A percentile compares a stretch with the other conserved stretches of the same genome.
Conservation (phyloP, 768 basidiomycete genomes). For the Clathrus columnatus region DNA sequence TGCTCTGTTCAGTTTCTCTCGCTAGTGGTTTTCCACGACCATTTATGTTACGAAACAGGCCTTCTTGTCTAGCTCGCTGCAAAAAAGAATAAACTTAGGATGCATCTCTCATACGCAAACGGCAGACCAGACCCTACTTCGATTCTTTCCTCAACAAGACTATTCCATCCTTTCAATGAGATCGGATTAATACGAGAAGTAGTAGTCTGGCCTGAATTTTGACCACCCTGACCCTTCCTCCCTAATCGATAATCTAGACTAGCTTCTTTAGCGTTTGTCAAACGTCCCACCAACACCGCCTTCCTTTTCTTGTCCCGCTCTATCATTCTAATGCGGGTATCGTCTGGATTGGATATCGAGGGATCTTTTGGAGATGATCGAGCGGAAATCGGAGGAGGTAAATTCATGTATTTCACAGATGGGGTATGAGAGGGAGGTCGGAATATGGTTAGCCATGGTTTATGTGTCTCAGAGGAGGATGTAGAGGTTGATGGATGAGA, state of each 20-base stretch:
- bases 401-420: conserved; percentile 44
- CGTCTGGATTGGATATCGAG: conserved; percentile 12
- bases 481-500: conserved; percentile 45
- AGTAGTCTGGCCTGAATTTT: conserved; percentile 11
- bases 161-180: conserved; percentile 64
- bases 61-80: conserved; percentile 57
- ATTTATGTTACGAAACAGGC: conserved; percentile 62
- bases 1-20: conserved; percentile 36
- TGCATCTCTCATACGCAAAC: conserved; percentile 3
- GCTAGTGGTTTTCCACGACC: conserved; percentile 52
- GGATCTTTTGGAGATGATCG: conserved; percentile 11
- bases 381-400: conserved; percentile 23
- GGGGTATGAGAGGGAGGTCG: conserved; percentile 46
- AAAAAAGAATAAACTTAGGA: conserved; percentile 4
- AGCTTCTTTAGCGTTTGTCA: conserved; percentile 58
- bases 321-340: conserved; percentile 33
- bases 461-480: conserved; percentile 36
- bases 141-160: conserved; percentile 69
- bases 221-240: conserved; percentile 26
- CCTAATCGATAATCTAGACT: conserved; percentile 73
- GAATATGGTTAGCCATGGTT: conserved; percentile 65
- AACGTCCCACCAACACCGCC: conserved; percentile 42
- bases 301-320: conserved; percentile 46
- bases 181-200: conserved; percentile 42
- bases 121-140: conserved; percentile 44